Base-by-base conservation (phyloP, 73 alveolate species). In the Halteria grandinella region DNA sequence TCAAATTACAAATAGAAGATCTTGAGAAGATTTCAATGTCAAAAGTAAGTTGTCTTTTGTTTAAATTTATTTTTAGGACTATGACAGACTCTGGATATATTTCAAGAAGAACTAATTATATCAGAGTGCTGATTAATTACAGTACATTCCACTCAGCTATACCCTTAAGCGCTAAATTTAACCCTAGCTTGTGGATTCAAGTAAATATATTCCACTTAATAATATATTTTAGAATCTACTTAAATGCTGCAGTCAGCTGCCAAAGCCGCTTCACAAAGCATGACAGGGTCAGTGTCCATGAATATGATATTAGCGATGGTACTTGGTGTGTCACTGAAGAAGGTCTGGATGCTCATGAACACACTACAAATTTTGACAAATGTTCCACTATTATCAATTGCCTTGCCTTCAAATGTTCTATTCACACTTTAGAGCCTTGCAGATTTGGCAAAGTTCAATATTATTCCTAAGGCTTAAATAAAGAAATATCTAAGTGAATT, bases 291-390 rank as follows among this genome's bases (percentile, higher is more conserved):
- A 17, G 29, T 53, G 10, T 2, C 45, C 40, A 4, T 45, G 8
- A 53, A 53, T 23, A 7, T 53, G 8, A 6, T 23, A 11, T 21
- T 53, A 5, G 6, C 69, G 10, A 6, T 53, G 5, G 69, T 53
- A 4, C 6, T 53, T 3, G 69, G 69, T 17, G 12, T 53, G 5
- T 53, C 69, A 11, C 49, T 53, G 10, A 53, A 53, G 17, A 11
- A 53, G 6, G 23, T 53, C 23, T 53, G 69, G 69, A 53, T 53
- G 69, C 49, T 53, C 23, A 53, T 53, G 51, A 10, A 53, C 5
- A 53, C 69, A 6, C 69, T 53, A 8, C 20, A 53, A 24, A 53
- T 53, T 17, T 25, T 53, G 4, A 45, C 29, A 53, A 3, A 53
- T 53, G 23, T 53, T 25, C 69, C 69, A 40, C 10, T 53, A 45